These are phyloP conservation scores for Kwoniella sp. DNA, from an alignment of 768 basidiomycete species.

Conservation along the genomic window DNA sequence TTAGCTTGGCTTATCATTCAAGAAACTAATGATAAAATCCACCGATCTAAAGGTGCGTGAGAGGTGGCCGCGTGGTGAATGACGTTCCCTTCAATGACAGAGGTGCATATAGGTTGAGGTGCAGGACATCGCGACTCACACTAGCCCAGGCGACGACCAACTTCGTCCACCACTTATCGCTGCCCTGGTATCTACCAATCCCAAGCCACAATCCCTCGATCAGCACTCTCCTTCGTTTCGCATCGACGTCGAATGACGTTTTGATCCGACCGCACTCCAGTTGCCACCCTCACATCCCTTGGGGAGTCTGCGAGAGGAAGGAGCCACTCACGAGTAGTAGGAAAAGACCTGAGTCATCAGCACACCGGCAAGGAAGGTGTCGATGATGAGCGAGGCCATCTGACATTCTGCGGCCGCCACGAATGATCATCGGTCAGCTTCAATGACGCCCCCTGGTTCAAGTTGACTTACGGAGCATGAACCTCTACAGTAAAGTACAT, in stretches of 20 bases:
- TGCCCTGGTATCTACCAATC: slow-evolving; percentile 22
- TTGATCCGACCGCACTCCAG: too few relatives aligned
- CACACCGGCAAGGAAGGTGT: slow-evolving; percentile 36
- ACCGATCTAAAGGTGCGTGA: too few relatives aligned
- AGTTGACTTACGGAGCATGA: slow-evolving; percentile 29
- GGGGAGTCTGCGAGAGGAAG: background rate
- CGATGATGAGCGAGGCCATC: slow-evolving; percentile 33
- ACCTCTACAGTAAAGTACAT: slow-evolving; percentile 10
- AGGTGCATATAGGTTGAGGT: too few relatives aligned
- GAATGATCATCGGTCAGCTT: slow-evolving; percentile 3
- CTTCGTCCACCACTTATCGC: slow-evolving; percentile 29
- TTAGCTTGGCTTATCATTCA: background rate
- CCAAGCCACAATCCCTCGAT: background rate
- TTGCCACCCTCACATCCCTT: slow-evolving; percentile 18
- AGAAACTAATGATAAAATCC: too few relatives aligned
- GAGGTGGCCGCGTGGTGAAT: too few relatives aligned
- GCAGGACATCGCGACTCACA: slow-evolving; percentile 23
- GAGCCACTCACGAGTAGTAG: slow-evolving; percentile 28
- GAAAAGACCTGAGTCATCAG: slow-evolving; percentile 30
- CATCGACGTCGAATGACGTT: too few relatives aligned
- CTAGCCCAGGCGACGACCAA: slow-evolving; percentile 25
- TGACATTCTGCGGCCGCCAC: slow-evolving; percentile 25
- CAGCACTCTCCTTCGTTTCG: too few relatives aligned
- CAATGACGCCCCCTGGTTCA: background rate
- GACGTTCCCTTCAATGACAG: too few relatives aligned